A percentile compares a stretch with the other conserved stretches of the same genome.
These are phyloP conservation scores for Schizophyllum commune DNA, from an alignment of 1,284 basidiomycete genomes.

Conservation along the genomic window DNA sequence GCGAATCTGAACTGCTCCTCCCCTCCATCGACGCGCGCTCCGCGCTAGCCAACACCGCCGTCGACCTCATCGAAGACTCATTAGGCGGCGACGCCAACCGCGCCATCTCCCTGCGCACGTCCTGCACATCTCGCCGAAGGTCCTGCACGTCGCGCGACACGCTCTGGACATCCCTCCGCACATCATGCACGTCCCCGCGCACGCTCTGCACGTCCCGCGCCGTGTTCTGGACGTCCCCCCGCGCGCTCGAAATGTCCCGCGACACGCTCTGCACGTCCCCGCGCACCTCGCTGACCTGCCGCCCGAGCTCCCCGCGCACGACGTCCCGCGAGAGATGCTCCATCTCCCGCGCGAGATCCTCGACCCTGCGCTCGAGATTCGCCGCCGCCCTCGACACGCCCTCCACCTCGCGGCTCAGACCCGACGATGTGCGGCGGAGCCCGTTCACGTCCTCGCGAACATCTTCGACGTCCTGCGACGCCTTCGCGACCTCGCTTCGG, in stretches of 20 bases:
- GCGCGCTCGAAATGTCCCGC: not conserved
- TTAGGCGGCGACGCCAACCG: conserved; percentile 52
- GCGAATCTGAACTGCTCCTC: not conserved
- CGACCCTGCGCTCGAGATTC: not conserved
- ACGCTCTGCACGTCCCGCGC: too few relatives aligned
- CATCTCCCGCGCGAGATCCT: too few relatives aligned
- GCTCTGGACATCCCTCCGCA: too few relatives aligned
- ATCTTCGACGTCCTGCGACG: too few relatives aligned
- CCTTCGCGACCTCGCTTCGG: too few relatives aligned
- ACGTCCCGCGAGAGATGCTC: too few relatives aligned
- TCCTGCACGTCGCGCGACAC: not conserved
- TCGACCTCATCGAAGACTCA: conserved; percentile 31
- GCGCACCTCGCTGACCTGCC: not conserved
- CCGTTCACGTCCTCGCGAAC: not conserved
- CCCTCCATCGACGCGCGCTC: not conserved
- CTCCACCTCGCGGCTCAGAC: too few relatives aligned
- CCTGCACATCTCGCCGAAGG: not conserved
- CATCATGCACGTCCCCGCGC: too few relatives aligned
- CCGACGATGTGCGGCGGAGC: too few relatives aligned
- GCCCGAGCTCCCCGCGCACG: not conserved
- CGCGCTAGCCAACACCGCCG: conserved; percentile 3
- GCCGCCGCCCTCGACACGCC: not conserved
- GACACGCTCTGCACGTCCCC: not conserved
- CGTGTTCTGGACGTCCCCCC: not conserved
- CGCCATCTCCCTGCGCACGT: not conserved